Evolutionary conservation across 768 basidiomycete genomes (phyloP).

Genomic region (Leccinum pellstonianum): DNA sequence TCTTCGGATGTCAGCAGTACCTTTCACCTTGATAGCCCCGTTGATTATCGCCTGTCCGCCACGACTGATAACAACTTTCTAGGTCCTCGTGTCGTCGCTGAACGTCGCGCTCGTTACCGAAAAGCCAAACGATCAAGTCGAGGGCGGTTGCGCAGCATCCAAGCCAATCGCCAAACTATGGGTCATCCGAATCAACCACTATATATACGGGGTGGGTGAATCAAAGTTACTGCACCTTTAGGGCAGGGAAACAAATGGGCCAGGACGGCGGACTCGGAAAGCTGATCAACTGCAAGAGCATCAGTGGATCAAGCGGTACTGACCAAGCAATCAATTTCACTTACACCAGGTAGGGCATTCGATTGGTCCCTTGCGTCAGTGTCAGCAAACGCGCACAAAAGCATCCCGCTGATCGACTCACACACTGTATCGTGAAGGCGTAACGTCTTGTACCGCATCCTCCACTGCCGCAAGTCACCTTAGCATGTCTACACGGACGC

Average conservation of each 20-base stretch:
- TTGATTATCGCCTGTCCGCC: conserved; percentile 16
- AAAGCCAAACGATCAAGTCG: conserved; percentile 66
- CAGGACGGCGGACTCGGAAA: conserved; percentile 28
- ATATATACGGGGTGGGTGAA: neutral
- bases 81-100: conserved; percentile 36
- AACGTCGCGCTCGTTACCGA: conserved; percentile 36
- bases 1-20: neutral
- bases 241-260: conserved; percentile 49
- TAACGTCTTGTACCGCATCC: conserved; percentile 54
- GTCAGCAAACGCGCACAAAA: conserved; percentile 6
- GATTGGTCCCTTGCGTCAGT: conserved; percentile 42
- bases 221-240: conserved; percentile 38
- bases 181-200: neutral
- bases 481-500: neutral
- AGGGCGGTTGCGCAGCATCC: conserved; percentile 56
- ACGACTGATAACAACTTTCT: conserved; percentile 42
- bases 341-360: conserved; percentile 55
- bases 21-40: neutral
- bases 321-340: conserved; percentile 13
- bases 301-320: neutral
- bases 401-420: conserved; percentile 27
- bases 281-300: conserved; percentile 16
- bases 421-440: conserved; percentile 52
- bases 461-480: conserved; percentile 37
- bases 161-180: conserved; percentile 59